Conservation (phyloP, 176 grass and related monocot species). For the Calamus simplicifolius region DNA sequence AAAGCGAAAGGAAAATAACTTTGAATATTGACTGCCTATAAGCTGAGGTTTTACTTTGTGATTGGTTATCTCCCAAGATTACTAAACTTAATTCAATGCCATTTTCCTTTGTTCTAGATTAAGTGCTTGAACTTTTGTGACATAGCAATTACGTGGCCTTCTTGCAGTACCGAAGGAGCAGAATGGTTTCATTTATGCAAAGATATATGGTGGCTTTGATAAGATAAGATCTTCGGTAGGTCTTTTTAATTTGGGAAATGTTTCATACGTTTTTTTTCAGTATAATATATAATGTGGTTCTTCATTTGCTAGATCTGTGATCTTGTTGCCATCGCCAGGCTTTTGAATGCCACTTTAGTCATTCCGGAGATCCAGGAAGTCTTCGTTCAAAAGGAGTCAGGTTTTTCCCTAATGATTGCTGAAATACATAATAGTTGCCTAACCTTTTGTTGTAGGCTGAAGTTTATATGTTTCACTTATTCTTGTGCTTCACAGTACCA, state of each 20-base stretch:
- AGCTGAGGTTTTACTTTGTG: too few species aligned
- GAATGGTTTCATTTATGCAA: constrained; percentile 95
- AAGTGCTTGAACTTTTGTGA: too few species aligned
- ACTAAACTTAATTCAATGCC: too few species aligned
- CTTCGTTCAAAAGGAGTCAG: constrained; percentile 91
- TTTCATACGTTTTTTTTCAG: too few species aligned
- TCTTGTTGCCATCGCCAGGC: constrained; percentile 76
- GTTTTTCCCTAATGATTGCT: constrained; percentile 21
- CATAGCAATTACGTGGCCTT: too few species aligned
- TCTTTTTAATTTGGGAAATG: constrained; percentile 9
- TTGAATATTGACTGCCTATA: too few species aligned
- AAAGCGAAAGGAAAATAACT: too few species aligned
- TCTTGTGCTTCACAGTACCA: constrained; percentile 48
- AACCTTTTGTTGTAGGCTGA: too few species aligned
- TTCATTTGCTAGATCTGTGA: constrained; percentile 86
- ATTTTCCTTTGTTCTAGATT: too few species aligned
- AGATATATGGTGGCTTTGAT: constrained; percentile 94
- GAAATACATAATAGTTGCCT: neutral
- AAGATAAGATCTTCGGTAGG: constrained; percentile 98
- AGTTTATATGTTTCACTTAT: constrained; percentile 4
- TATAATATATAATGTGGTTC: constrained; percentile 26
- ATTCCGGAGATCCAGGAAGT: constrained; percentile 96
- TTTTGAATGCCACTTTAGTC: constrained; percentile 95
- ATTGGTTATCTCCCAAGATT: too few species aligned
- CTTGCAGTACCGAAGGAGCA: constrained; percentile 53